Conservation (phyloP, 148 eudicot genomes). For the Cornus controversa region DNA sequence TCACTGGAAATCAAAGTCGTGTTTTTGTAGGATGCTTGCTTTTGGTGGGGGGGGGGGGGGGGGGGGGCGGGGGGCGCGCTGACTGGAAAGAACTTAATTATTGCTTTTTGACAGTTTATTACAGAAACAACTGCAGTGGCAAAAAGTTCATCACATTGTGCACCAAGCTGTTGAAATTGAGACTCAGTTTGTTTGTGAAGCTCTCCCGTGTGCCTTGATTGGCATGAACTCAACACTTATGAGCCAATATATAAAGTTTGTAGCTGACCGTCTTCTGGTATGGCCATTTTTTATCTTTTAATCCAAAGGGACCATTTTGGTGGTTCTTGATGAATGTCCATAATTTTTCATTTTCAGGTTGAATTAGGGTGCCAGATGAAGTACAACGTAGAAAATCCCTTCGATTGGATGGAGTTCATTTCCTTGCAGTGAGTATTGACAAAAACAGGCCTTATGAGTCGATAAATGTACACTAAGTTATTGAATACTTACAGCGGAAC, state of each 20-base stretch:
- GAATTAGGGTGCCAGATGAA: conserved; percentile 54
- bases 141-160: conserved; percentile 53
- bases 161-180: conserved; percentile 85
- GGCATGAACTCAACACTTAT: conserved; percentile 78
- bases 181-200: conserved; percentile 72
- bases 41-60: no score
- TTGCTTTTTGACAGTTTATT: conserved; percentile 40
- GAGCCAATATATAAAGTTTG: conserved; percentile 84
- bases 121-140: conserved; percentile 37
- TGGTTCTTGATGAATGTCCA: background rate
- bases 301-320: background rate
- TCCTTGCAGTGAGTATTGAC: conserved; percentile 60
- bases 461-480: background rate
- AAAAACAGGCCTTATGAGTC: background rate
- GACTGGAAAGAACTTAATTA: background rate
- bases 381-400: conserved; percentile 73
- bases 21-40: background rate
- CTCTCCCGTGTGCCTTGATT: conserved; percentile 78
- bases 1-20: background rate
- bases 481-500: background rate
- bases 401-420: conserved; percentile 95
- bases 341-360: conserved; percentile 38
- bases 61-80: no score
- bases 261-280: conserved; percentile 81
- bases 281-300: background rate